Percentiles rank a stretch among this genome's conserved stretches.
Conservation (phyloP, 2,329 filamentous ascomycete genomes). For the Alternaria longipes region DNA sequence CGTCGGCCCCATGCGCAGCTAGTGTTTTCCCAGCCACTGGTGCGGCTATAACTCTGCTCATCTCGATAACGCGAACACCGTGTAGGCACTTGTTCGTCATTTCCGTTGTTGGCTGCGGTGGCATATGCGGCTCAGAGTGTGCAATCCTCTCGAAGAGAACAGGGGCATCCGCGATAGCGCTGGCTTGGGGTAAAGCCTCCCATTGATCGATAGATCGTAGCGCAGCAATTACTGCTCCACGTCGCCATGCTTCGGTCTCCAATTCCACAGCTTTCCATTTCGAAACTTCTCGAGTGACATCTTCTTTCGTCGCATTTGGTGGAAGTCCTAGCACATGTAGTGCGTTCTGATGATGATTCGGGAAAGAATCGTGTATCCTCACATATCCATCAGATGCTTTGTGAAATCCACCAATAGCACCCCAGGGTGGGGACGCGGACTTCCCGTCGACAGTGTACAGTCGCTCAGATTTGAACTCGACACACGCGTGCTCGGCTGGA, state of each 20-base stretch:
- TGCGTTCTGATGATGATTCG: slow-evolving; percentile 59
- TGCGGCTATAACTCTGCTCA: slow-evolving; percentile 57
- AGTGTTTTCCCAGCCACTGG: slow-evolving; percentile 55
- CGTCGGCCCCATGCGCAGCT: slow-evolving; percentile 58
- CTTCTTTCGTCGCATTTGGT: slow-evolving; percentile 44
- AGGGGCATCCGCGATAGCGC: slow-evolving; percentile 57
- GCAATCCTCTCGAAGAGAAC: slow-evolving; percentile 55
- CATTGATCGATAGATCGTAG: slow-evolving; percentile 62
- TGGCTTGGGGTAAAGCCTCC: slow-evolving; percentile 61
- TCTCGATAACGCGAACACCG: slow-evolving; percentile 54
- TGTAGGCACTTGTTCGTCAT: slow-evolving; percentile 45
- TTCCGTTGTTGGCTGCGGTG: neutral
- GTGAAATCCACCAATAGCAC: slow-evolving; percentile 62
- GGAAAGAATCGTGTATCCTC: slow-evolving; percentile 65
- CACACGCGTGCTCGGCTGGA: slow-evolving; percentile 56
- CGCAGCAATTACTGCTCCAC: slow-evolving; percentile 59
- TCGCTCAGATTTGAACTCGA: slow-evolving; percentile 65
- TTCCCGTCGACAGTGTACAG: slow-evolving; percentile 58
- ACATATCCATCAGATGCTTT: slow-evolving; percentile 62
- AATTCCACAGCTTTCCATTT: slow-evolving; percentile 59
- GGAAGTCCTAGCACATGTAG: slow-evolving; percentile 56
- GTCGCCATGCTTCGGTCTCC: slow-evolving; percentile 56
- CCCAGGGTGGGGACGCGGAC: slow-evolving; percentile 49
- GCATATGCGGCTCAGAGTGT: slow-evolving; percentile 22
- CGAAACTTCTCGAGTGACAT: slow-evolving; percentile 52